phyloP scores from a whole-genome alignment of 108 stramenopile species.

The Skeletonema grethae region DNA sequence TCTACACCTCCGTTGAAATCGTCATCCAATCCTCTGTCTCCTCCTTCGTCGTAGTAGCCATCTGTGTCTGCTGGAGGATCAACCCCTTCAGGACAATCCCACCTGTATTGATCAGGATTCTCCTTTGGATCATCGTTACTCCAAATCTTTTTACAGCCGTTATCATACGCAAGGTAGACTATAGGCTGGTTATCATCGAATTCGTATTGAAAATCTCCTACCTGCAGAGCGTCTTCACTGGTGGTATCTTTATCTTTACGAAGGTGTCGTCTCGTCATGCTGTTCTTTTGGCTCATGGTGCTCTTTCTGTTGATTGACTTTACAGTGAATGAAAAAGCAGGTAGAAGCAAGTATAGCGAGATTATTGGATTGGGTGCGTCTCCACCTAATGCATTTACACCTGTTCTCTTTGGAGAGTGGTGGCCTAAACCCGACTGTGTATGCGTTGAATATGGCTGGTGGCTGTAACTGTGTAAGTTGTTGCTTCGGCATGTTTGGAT shows the following conservation, averaged over 20 bases:
- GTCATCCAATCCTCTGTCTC: not conserved
- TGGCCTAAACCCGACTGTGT: not conserved
- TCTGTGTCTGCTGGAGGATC: not conserved
- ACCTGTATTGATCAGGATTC: not conserved
- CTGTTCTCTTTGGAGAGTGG: too few relatives aligned
- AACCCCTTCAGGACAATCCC: constrained; percentile 4
- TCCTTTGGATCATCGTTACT: constrained; percentile 1
- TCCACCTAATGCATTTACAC: too few relatives aligned
- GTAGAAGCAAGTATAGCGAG: not conserved
- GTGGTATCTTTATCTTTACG: not conserved
- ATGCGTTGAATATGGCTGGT: not conserved
- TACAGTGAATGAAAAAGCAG: not conserved
- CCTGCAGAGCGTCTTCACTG: not conserved
- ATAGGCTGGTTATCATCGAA: not conserved
- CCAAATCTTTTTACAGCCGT: not conserved
- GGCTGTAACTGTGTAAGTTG: too few relatives aligned
- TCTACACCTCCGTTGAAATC: not conserved
- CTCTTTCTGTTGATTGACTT: not conserved
- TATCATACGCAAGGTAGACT: not conserved
- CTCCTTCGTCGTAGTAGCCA: not conserved
- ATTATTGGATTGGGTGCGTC: not conserved
- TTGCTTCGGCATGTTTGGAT: too few relatives aligned
- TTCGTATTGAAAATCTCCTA: not conserved
- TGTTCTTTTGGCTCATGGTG: not conserved
- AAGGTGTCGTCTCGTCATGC: not conserved